Base-by-base conservation (phyloP, 352 stramenopile genomes). In the Phytophthora pisi region DNA sequence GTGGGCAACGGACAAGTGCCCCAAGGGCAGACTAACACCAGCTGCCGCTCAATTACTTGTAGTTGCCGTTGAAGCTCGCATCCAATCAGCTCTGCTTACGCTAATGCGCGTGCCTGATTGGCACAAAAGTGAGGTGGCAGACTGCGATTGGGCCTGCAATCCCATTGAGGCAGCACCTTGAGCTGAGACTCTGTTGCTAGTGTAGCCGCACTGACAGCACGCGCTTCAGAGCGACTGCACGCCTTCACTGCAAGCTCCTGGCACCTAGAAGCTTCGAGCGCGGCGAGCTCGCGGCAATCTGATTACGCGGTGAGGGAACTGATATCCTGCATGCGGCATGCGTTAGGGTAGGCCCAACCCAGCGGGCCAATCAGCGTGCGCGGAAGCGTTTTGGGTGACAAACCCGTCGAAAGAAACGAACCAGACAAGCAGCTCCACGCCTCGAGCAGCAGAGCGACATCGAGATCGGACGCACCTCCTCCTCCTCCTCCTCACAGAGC, bases 361-460 rank as follows among this genome's bases (percentile, higher is more conserved):
- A 55, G 47, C 66, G 45, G 18, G 2, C 70, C 70, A 77, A 77
- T 77, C 2, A 46, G n/a, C 20, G 34, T 9, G 13, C 23, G 26
- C 40, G 15, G 47, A 70, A 66, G 15, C 46, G 40, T 50, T 13
- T 61, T 70, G 68, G 61, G 64, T 66, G 54, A 56, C 23, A 60
- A 47, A 20, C 31, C 9, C 24, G 51, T 43, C 53, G 60, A 78
- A 68, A 73, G 34, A 76, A 75, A 57, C 64, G 57, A 66, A 55
- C 47, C 38, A 63, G 49, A 75, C 36, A 53, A 54, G 47, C 47
- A 23, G 23, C 20, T 13, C 42, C 36, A 47, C n/a, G 40, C 40
- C 16, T 42, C 36, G 36, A 42, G 36, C 36, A 42, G 36, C 36
- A 42, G 36, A 42, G 36, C 36, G 6, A n/a, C 34, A 40, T 34